Conservation (phyloP, 192 early-diverging fungal genomes). For the Podila verticillata region DNA sequence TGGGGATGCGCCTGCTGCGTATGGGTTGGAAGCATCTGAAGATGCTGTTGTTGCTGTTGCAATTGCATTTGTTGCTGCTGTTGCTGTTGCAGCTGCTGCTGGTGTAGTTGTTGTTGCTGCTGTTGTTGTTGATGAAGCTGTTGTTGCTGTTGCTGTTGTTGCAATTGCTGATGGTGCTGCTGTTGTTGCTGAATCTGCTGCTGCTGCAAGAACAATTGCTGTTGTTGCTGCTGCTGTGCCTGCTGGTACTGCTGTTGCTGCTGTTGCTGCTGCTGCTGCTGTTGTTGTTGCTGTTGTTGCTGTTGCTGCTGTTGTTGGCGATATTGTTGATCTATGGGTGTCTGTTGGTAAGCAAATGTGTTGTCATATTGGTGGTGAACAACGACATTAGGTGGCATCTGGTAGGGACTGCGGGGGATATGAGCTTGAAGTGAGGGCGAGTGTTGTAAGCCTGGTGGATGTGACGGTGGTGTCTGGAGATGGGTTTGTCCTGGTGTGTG, state of each 20-base stretch:
- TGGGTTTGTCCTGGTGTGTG: conserved; percentile 42
- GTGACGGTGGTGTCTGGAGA: conserved; percentile 45
- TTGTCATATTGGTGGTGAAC: conserved; percentile 37
- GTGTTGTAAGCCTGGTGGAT: conserved; percentile 23
- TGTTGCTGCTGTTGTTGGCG: conserved; percentile 41
- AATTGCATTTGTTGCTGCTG: conserved; percentile 13
- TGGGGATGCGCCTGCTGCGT: not conserved
- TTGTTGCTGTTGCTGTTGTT: conserved; percentile 16
- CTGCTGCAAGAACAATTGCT: conserved; percentile 20
- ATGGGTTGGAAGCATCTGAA: conserved; percentile 9
- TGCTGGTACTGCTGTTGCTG: conserved; percentile 23
- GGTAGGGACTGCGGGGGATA: conserved; percentile 40
- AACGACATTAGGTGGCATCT: conserved; percentile 39
- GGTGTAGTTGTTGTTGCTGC: conserved; percentile 19
- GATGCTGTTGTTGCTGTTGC: conserved; percentile 22
- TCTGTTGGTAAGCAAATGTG: conserved; percentile 37
- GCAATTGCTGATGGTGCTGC: conserved; percentile 11
- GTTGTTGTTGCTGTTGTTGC: conserved; percentile 16
- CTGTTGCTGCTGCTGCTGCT: conserved; percentile 14
- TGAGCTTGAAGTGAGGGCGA: conserved; percentile 20
- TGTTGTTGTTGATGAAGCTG: conserved; percentile 11
- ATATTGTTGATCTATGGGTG: conserved; percentile 30
- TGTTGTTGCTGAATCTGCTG: conserved; percentile 9
- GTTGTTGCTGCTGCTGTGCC: conserved; percentile 40
- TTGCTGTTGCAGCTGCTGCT: not conserved